phyloP scores from a whole-genome alignment of 257 asterid species.

The Solanum microdontum region DNA sequence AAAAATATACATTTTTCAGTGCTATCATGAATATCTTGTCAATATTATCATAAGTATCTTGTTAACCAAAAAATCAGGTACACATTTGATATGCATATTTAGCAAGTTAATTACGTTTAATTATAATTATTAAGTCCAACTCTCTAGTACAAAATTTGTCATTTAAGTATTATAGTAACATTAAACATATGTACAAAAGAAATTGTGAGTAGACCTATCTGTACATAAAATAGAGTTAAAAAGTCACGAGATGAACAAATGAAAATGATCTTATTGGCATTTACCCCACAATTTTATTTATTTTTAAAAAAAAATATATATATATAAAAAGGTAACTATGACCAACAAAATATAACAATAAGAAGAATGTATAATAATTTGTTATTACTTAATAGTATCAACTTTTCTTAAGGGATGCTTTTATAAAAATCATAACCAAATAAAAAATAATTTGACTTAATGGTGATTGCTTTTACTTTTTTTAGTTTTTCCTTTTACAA shows the following conservation, averaged over 20 bases:
- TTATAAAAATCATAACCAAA: not conserved
- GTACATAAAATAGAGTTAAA: not conserved
- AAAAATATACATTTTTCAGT: not conserved
- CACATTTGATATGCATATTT: not conserved
- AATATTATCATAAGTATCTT: not conserved
- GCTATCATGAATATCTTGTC: not conserved
- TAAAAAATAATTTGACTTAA: not conserved
- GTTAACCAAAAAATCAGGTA: not conserved
- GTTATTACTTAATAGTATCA: not conserved
- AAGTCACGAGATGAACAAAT: not conserved
- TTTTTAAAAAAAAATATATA: too few species aligned
- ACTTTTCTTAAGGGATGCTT: not conserved
- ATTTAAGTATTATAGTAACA: not conserved
- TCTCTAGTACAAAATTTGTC: not conserved
- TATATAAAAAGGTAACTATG: too few species aligned
- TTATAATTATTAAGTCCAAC: not conserved
- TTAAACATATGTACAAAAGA: not conserved
- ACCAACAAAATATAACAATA: not conserved
- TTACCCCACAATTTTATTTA: not conserved
- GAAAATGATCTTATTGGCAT: not conserved
- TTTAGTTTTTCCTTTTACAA: too few species aligned
- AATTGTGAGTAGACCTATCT: not conserved
- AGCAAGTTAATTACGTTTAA: not conserved
- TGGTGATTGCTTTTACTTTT: too few species aligned
- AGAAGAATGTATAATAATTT: not conserved